These are phyloP conservation scores for Fusarium globosum DNA, from an alignment of 2,329 filamentous ascomycete genomes.

Conservation along the genomic window DNA sequence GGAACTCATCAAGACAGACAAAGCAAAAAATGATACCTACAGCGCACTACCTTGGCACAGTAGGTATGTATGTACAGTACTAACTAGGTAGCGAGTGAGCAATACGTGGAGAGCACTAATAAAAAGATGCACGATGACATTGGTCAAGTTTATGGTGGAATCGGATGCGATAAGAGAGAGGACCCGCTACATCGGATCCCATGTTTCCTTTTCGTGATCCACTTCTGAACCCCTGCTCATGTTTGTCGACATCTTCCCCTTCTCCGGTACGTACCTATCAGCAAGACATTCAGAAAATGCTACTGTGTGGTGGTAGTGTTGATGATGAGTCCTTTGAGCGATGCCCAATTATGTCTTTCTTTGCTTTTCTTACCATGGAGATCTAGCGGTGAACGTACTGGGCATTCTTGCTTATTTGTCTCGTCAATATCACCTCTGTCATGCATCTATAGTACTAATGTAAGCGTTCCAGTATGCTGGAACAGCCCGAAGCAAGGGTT, in stretches of 20 bases:
- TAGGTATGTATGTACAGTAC: too few relatives aligned
- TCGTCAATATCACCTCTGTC: constrained; percentile 10
- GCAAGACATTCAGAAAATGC: constrained; percentile 6
- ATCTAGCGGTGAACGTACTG: not conserved
- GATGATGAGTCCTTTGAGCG: not conserved
- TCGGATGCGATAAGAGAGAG: constrained; percentile 16
- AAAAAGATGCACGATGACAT: not conserved
- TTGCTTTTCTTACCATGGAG: not conserved
- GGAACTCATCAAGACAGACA: constrained; percentile 8
- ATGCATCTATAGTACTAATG: not conserved
- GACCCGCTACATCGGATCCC: constrained; percentile 22
- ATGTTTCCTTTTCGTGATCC: constrained; percentile 29
- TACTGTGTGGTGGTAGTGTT: not conserved
- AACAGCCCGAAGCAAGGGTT: constrained; percentile 25
- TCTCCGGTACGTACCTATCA: constrained; percentile 6
- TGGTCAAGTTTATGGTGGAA: not conserved
- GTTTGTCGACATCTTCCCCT: constrained; percentile 24
- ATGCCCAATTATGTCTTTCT: constrained; percentile 3
- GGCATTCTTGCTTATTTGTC: constrained; percentile 20
- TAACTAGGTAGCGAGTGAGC: too few relatives aligned
- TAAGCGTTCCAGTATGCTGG: constrained; percentile 29
- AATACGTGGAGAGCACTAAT: constrained; percentile 2
- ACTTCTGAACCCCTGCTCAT: constrained; percentile 25
- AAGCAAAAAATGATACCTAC: constrained; percentile 20
- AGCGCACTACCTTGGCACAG: not conserved